phyloP scores from a whole-genome alignment of 768 basidiomycete genomes.

The Trametes coccinea region DNA sequence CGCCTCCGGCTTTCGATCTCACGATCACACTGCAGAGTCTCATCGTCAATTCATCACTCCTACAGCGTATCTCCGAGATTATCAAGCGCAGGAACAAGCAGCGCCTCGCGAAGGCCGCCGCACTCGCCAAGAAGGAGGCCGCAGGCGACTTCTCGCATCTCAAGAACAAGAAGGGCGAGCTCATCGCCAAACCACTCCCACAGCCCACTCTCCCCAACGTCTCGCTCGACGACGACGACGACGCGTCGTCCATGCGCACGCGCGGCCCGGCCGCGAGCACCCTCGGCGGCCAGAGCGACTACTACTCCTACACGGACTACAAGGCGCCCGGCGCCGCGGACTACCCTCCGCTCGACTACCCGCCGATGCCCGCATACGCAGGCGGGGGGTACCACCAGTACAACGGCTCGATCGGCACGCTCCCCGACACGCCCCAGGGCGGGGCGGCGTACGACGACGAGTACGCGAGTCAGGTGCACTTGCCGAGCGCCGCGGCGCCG shows the following conservation, averaged over 20 bases:
- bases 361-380: constrained; percentile 75
- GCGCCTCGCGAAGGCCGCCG: constrained; percentile 76
- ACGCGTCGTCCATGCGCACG: constrained; percentile 56
- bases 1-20: constrained; percentile 3
- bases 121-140: constrained; percentile 87
- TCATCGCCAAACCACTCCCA: constrained; percentile 76
- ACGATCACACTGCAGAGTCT: constrained; percentile 8
- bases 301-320: constrained; percentile 49
- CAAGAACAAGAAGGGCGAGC: constrained; percentile 89
- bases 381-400: constrained; percentile 60
- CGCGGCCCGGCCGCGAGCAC: constrained; percentile 58
- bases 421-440: constrained; percentile 54
- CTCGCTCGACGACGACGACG: constrained; percentile 77
- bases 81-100: constrained; percentile 91
- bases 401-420: constrained; percentile 57
- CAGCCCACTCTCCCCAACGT: constrained; percentile 95
- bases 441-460: constrained; percentile 60
- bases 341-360: constrained; percentile 44
- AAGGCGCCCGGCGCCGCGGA: constrained; percentile 38
- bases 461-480: constrained; percentile 61
- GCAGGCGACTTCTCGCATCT: constrained; percentile 88
- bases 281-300: constrained; percentile 47
- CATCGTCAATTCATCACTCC: background rate
- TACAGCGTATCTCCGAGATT: constrained; percentile 85
- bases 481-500: constrained; percentile 60